These are phyloP conservation scores for Apiospora aurea DNA, from an alignment of 2,329 filamentous ascomycete genomes.

Conservation along the genomic window DNA sequence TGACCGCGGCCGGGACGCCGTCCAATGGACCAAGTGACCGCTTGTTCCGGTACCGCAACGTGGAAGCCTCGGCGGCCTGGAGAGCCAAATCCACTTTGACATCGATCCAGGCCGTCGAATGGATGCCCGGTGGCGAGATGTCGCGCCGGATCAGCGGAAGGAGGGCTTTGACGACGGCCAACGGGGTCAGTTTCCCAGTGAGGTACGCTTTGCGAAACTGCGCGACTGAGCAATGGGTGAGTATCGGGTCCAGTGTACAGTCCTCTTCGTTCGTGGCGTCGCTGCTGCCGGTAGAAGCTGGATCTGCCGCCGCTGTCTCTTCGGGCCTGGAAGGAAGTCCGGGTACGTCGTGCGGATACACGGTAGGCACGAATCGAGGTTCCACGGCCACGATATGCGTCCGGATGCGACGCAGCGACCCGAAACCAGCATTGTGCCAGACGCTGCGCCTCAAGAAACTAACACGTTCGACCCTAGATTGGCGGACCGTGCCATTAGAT, in stretches of 20 bases:
- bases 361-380: neutral
- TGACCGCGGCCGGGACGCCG: constrained; percentile 76
- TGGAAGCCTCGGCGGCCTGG: constrained; percentile 52
- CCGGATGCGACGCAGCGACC: neutral
- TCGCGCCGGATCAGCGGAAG: neutral
- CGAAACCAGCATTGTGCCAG: neutral
- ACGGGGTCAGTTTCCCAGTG: neutral
- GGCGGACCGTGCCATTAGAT: no score
- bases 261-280: neutral
- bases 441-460: neutral
- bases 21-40: constrained; percentile 70
- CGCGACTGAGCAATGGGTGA: neutral
- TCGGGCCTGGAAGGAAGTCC: neutral
- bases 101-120: neutral
- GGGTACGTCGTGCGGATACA: neutral
- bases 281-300: neutral
- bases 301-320: neutral
- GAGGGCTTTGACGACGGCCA: neutral
- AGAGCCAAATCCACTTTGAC: constrained; percentile 49
- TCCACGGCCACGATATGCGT: neutral
- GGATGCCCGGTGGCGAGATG: no score
- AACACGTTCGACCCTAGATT: neutral
- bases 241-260: neutral
- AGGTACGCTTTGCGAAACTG: neutral
- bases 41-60: constrained; percentile 57